A percentile compares a stretch with the other conserved stretches of the same genome.
phyloP scores from a whole-genome alignment of 805 yeast species.

The Priceomyces castillae region DNA sequence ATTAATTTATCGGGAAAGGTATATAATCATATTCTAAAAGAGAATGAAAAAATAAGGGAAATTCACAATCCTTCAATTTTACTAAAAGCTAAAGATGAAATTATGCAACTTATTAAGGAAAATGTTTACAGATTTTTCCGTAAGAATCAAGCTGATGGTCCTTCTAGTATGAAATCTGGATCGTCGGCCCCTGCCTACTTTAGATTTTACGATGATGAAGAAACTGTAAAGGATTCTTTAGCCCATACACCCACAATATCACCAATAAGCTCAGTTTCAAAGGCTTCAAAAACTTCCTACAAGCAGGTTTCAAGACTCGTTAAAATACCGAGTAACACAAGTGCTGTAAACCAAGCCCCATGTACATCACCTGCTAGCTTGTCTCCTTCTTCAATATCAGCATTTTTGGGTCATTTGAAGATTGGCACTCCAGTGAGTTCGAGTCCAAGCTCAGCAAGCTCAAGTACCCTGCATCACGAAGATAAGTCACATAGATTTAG shows the following conservation, averaged over 20 bases:
- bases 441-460: conserved; percentile 5
- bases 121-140: conserved; percentile 27
- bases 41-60: conserved; percentile 9
- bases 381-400: conserved; percentile 11
- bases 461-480: conserved; percentile 6
- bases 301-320: conserved; percentile 1
- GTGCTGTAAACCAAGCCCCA: conserved; percentile 3
- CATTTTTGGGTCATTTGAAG: conserved; percentile 17
- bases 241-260: not conserved
- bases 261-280: conserved; percentile 1
- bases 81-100: conserved; percentile 28
- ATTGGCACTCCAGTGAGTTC: conserved; percentile 2
- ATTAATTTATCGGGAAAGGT: conserved; percentile 46
- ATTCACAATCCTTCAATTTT: conserved; percentile 29
- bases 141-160: conserved; percentile 4
- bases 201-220: not conserved
- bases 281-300: conserved; percentile 6
- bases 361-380: conserved; percentile 2
- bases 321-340: not conserved
- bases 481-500: conserved; percentile 9
- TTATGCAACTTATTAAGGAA: conserved; percentile 31
- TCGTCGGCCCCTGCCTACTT: not conserved
- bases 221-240: not conserved
- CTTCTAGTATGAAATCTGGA: conserved; percentile 2
- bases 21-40: conserved; percentile 22